Conservation (phyloP, 495 filamentous ascomycete species). For the Lasiosphaeris hirsuta region DNA sequence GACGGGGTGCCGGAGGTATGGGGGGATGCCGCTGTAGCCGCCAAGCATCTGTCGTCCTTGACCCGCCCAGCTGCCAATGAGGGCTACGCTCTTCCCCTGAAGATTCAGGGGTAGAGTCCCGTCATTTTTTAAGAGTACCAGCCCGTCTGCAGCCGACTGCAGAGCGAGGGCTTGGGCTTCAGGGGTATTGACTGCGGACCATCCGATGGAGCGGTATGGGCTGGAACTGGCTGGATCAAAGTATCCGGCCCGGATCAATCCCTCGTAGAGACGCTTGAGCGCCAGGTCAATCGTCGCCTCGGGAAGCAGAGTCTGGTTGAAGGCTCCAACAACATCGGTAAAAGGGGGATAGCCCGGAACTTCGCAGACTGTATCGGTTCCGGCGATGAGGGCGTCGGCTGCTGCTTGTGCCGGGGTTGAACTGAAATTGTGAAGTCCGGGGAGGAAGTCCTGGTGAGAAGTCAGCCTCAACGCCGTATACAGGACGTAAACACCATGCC, state of each 20-base stretch:
- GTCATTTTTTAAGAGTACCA: conserved; percentile 38
- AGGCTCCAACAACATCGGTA: conserved; percentile 31
- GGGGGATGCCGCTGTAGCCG: conserved; percentile 38
- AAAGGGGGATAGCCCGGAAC: conserved; percentile 22
- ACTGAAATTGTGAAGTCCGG: conserved; percentile 34
- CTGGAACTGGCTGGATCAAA: conserved; percentile 29
- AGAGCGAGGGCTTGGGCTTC: conserved; percentile 32
- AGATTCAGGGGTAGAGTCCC: conserved; percentile 29
- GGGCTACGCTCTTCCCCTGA: conserved; percentile 24
- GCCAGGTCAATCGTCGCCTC: conserved; percentile 36
- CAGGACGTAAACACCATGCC: neutral
- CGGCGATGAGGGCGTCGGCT: conserved; percentile 33
- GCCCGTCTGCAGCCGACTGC: conserved; percentile 27
- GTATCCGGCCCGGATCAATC: conserved; percentile 35
- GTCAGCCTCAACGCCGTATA: neutral
- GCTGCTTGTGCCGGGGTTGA: conserved; percentile 32
- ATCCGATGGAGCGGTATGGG: conserved; percentile 30
- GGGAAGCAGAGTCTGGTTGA: conserved; percentile 29
- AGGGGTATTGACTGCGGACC: conserved; percentile 35
- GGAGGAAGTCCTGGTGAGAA: conserved; percentile 19
- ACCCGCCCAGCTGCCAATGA: conserved; percentile 38
- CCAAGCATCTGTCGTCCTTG: conserved; percentile 33
- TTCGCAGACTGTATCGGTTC: conserved; percentile 38
- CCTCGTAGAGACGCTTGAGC: conserved; percentile 33
- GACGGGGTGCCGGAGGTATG: conserved; percentile 30